These are phyloP conservation scores for Austroboletus rostrupii DNA, from an alignment of 1,284 basidiomycete genomes.

Conservation along the genomic window DNA sequence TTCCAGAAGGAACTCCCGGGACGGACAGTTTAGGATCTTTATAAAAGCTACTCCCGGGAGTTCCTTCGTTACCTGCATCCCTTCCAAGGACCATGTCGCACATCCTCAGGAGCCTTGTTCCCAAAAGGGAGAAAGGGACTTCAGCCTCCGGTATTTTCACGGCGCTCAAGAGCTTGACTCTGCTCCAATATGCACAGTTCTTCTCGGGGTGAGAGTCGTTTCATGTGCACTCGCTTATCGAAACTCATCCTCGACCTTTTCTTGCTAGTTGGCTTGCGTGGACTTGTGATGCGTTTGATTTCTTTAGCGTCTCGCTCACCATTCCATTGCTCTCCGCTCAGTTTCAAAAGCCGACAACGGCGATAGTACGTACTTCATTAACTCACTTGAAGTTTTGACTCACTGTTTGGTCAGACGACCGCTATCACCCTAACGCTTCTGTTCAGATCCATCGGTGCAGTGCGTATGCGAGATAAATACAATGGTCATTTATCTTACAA, in stretches of 20 bases:
- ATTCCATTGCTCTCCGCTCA: conserved; percentile 53
- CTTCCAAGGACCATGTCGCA: conserved; percentile 16
- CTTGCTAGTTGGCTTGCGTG: conserved; percentile 66
- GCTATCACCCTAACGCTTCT: conserved; percentile 92
- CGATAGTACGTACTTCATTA: conserved; percentile 47
- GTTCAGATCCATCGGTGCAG: conserved; percentile 84
- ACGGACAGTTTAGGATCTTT: not conserved
- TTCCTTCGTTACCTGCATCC: not conserved
- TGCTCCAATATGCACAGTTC: conserved; percentile 54
- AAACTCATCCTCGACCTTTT: not conserved
- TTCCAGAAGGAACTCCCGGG: conserved; percentile 3
- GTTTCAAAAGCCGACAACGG: conserved; percentile 46
- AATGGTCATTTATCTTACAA: not conserved
- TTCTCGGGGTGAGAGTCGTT: conserved; percentile 48
- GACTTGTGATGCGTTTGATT: conserved; percentile 79
- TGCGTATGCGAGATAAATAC: conserved; percentile 30
- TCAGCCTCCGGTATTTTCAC: conserved; percentile 34
- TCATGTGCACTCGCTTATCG: not conserved
- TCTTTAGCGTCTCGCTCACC: conserved; percentile 80
- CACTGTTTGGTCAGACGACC: conserved; percentile 49
- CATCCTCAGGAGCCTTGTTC: conserved; percentile 40
- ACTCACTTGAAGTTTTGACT: not conserved
- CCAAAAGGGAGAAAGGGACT: conserved; percentile 40
- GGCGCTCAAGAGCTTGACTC: conserved; percentile 40
- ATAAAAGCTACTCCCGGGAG: conserved; percentile 15